Conservation (phyloP, 768 basidiomycete species). For the Harrya chromipes region DNA sequence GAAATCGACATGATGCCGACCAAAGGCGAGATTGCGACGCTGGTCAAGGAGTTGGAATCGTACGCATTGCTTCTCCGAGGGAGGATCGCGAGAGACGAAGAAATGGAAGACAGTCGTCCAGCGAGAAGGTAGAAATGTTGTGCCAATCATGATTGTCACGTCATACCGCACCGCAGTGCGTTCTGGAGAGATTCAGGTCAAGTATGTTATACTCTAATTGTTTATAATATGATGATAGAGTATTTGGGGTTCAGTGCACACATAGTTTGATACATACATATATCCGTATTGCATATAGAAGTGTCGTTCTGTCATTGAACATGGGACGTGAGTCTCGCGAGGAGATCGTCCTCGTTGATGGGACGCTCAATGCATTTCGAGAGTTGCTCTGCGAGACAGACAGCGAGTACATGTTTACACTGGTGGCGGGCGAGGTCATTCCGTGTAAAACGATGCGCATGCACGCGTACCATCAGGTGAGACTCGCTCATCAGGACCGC, state of each 20-base stretch:
- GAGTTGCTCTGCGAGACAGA: conserved; percentile 54
- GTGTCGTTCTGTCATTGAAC: conserved; percentile 6
- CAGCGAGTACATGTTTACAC: conserved; percentile 82
- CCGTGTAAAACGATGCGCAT: neutral
- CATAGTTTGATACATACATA: conserved; percentile 16
- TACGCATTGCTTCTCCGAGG: conserved; percentile 62
- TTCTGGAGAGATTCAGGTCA: conserved; percentile 3
- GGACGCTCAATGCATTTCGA: conserved; percentile 49
- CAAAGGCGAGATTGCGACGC: conserved; percentile 35
- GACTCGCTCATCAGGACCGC: conserved; percentile 57
- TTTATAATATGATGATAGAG: conserved; percentile 20
- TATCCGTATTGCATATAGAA: conserved; percentile 4
- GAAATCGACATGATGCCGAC: conserved; percentile 16
- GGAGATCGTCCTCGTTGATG: conserved; percentile 47
- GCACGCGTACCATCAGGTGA: conserved; percentile 56
- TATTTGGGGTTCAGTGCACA: conserved; percentile 2
- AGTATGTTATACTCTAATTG: conserved; percentile 27
- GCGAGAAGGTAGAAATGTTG: conserved; percentile 7
- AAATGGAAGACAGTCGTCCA: conserved; percentile 8
- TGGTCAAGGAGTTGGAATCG: conserved; percentile 54
- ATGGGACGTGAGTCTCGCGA: conserved; percentile 24
- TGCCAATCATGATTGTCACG: neutral
- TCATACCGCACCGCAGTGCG: conserved; percentile 8
- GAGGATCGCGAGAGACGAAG: conserved; percentile 41
- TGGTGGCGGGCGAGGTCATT: conserved; percentile 25